These are phyloP conservation scores for Suillus cothurnatus DNA, from an alignment of 768 basidiomycete genomes.

Conservation along the genomic window DNA sequence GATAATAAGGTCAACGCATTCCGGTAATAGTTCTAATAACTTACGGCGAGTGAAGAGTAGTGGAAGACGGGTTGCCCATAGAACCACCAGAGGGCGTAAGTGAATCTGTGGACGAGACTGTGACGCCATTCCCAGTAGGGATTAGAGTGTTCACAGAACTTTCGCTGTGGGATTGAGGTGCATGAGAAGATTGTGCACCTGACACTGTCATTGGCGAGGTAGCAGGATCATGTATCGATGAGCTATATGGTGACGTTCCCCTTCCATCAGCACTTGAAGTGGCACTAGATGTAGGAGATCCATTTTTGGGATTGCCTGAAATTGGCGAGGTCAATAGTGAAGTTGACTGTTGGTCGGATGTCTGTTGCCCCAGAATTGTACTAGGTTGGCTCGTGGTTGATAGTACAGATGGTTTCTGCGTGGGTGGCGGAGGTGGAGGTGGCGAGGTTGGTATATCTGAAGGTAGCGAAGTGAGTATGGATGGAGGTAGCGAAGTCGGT, in stretches of 20 bases:
- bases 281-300: not conserved
- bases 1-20: not conserved
- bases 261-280: not conserved
- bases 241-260: not conserved
- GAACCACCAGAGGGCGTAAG: not conserved
- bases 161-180: not conserved
- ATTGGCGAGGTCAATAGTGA: not conserved
- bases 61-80: not conserved
- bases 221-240: not conserved
- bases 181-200: not conserved
- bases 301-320: not conserved
- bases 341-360: not conserved
- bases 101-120: not conserved
- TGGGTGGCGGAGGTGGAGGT: not conserved
- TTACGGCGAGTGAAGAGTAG: not conserved
- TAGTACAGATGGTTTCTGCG: not conserved
- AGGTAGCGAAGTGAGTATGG: not conserved
- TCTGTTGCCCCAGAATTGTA: not conserved
- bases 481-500: not conserved
- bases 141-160: not conserved
- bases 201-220: not conserved
- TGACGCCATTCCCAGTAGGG: not conserved
- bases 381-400: not conserved
- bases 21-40: not conserved
- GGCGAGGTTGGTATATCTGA: too few relatives aligned